Evolutionary conservation across 306 rosid genomes (phyloP).

Genomic region (Medicago truncatula): DNA sequence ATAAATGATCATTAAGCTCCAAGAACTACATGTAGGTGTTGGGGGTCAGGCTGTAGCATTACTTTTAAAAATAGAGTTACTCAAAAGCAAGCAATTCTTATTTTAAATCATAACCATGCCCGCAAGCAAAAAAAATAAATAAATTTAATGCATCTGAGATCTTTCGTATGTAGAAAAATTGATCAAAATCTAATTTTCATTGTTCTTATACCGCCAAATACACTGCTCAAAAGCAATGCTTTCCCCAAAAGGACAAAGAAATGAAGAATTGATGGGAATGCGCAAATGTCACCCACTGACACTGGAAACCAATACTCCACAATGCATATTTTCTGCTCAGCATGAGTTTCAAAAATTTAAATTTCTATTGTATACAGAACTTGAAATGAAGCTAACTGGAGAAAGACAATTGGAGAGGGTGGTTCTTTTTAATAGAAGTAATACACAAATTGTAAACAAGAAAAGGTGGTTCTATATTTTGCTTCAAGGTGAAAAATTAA

Average conservation of each 20-base stretch:
- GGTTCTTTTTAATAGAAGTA: slow-evolving; percentile 5
- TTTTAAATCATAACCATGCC: slow-evolving; percentile 8
- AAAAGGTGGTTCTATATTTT: slow-evolving; percentile 13
- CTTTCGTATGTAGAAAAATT: slow-evolving; percentile 24
- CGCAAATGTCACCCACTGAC: too few species aligned
- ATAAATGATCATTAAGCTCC: slow-evolving; percentile 40
- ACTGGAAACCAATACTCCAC: background rate
- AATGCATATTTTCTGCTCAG: slow-evolving; percentile 4
- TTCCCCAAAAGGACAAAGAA: too few species aligned
- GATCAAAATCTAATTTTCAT: slow-evolving; percentile 17
- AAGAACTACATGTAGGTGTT: background rate
- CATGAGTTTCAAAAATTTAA: slow-evolving; percentile 6
- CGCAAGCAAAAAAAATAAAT: background rate
- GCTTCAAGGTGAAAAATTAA: background rate
- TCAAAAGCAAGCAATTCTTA: slow-evolving; percentile 19
- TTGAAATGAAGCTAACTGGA: slow-evolving; percentile 25
- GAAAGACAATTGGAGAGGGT: background rate
- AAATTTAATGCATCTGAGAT: background rate
- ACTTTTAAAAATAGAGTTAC: slow-evolving; percentile 10
- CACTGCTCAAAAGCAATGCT: background rate
- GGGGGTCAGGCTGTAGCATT: background rate
- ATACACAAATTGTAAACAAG: slow-evolving; percentile 14
- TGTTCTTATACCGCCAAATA: background rate
- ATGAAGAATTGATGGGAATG: too few species aligned
- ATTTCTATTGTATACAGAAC: slow-evolving; percentile 12